These are phyloP conservation scores for Triticum dicoccoides DNA, from an alignment of 176 grass and related monocot genomes.

Conservation along the genomic window DNA sequence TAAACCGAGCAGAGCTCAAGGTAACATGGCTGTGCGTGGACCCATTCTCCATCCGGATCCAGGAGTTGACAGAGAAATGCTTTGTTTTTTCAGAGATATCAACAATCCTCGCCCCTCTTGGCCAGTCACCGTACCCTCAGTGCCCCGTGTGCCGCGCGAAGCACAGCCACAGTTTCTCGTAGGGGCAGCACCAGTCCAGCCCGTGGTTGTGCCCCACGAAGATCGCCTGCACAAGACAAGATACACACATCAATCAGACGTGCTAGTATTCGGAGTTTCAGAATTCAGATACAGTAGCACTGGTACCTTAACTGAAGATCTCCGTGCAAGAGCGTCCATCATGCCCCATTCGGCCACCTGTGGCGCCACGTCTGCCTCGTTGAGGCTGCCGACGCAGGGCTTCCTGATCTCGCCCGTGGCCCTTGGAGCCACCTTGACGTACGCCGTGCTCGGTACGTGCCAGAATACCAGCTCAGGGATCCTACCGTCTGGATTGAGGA, in stretches of 20 bases:
- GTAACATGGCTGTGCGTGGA: slow-evolving; percentile 51
- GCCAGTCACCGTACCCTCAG: slow-evolving; percentile 71
- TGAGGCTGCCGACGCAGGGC: slow-evolving; percentile 79
- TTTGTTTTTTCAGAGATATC: slow-evolving; percentile 39
- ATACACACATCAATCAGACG: too few species aligned
- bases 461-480: slow-evolving; percentile 79
- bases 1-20: slow-evolving; percentile 1
- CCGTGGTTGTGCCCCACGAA: slow-evolving; percentile 92
- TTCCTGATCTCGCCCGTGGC: slow-evolving; percentile 38
- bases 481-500: slow-evolving; percentile 64
- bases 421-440: slow-evolving; percentile 55
- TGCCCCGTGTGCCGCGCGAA: slow-evolving; percentile 81
- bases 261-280: neutral
- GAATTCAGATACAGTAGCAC: neutral
- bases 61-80: slow-evolving; percentile 42
- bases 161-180: slow-evolving; percentile 72
- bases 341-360: slow-evolving; percentile 81
- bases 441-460: slow-evolving; percentile 78
- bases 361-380: slow-evolving; percentile 67
- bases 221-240: slow-evolving; percentile 37
- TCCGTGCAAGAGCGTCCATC: slow-evolving; percentile 53
- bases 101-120: slow-evolving; percentile 67
- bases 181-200: slow-evolving; percentile 86
- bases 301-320: slow-evolving; percentile 64
- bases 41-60: slow-evolving; percentile 89